phyloP scores from a whole-genome alignment of 2,329 filamentous ascomycete genomes.

The Epicoccum nigrum region DNA sequence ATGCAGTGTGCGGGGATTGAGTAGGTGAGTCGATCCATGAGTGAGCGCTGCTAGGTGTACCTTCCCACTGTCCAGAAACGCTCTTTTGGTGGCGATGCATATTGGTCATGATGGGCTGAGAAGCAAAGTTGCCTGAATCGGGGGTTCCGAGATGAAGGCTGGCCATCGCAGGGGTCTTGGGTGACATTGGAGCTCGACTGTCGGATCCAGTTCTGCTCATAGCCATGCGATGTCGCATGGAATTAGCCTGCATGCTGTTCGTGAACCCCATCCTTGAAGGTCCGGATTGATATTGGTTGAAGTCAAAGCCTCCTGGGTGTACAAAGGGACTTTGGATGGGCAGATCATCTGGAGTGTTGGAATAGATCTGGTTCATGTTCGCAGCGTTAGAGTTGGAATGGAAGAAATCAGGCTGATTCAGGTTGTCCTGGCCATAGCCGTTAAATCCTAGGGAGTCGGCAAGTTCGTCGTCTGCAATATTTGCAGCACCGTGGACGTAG shows the following conservation, averaged over 20 bases:
- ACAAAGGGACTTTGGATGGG: constrained; percentile 91
- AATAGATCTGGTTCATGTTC: constrained; percentile 77
- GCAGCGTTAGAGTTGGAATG: constrained; percentile 55
- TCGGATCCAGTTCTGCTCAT: constrained; percentile 70
- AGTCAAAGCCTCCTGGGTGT: constrained; percentile 71
- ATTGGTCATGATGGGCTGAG: constrained; percentile 77
- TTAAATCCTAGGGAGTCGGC: constrained; percentile 68
- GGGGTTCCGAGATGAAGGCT: constrained; percentile 73
- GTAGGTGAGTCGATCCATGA: constrained; percentile 90
- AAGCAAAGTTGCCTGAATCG: constrained; percentile 74
- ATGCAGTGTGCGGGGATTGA: constrained; percentile 76
- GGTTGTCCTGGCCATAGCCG: constrained; percentile 63
- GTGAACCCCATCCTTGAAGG: constrained; percentile 60
- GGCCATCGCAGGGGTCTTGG: constrained; percentile 79
- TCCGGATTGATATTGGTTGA: constrained; percentile 73
- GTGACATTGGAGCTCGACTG: constrained; percentile 80
- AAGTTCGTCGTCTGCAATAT: constrained; percentile 87
- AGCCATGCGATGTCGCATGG: constrained; percentile 47
- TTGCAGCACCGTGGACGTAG: constrained; percentile 78
- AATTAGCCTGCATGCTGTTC: constrained; percentile 40
- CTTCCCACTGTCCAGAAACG: constrained; percentile 87
- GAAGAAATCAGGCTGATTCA: constrained; percentile 64
- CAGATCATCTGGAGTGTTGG: constrained; percentile 87
- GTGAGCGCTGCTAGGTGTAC: constrained; percentile 80
- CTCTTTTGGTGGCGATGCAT: constrained; percentile 77